phyloP scores from a whole-genome alignment of 805 yeast species.

The Spathaspora passalidarum region DNA sequence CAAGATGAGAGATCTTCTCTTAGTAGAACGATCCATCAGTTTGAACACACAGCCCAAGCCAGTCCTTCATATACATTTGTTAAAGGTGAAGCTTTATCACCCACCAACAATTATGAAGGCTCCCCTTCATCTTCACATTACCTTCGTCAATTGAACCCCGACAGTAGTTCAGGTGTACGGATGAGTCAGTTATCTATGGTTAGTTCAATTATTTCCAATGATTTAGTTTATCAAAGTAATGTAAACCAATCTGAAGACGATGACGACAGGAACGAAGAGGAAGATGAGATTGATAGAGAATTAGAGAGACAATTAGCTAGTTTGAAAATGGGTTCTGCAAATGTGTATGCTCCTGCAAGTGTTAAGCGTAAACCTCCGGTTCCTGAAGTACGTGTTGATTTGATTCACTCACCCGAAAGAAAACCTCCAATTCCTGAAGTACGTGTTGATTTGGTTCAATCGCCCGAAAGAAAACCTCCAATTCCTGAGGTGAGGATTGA shows the following conservation, averaged over 20 bases:
- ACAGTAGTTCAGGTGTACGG: not conserved
- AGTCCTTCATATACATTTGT: not conserved
- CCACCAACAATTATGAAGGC: not conserved
- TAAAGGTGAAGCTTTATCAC: not conserved
- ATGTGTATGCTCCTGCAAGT: constrained; percentile 4
- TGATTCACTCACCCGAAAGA: not conserved
- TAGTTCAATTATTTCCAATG: constrained; percentile 40
- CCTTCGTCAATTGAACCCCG: not conserved
- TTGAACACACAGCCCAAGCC: not conserved
- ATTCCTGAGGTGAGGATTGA: not conserved
- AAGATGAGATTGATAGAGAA: constrained; percentile 34
- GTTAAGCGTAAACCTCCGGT: not conserved
- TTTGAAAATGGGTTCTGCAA: constrained; percentile 23
- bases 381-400: not conserved
- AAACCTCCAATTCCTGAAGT: not conserved
- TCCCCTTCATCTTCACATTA: not conserved
- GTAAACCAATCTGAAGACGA: not conserved
- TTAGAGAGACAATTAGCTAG: constrained; percentile 36
- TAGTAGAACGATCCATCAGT: not conserved
- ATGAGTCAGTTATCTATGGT: constrained; percentile 40
- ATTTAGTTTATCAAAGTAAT: constrained; percentile 9
- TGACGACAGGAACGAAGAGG: constrained; percentile 20
- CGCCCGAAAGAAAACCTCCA: not conserved
- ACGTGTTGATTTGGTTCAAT: not conserved
- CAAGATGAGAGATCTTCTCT: not conserved